Conservation (phyloP, 108 stramenopile species). For the Fistulifera solaris region DNA sequence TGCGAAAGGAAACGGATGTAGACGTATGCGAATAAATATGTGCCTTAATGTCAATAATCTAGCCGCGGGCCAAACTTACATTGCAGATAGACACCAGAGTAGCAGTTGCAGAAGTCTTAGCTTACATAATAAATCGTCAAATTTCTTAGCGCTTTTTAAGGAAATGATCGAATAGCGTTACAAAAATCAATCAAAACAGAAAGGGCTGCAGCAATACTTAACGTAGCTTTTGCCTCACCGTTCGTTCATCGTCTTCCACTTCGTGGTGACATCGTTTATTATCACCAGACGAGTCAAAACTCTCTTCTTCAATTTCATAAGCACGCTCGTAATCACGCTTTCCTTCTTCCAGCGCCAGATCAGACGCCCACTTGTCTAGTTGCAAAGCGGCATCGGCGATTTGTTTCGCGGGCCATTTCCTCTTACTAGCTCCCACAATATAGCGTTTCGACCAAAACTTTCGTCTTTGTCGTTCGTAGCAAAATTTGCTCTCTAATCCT, state of each 20-base stretch:
- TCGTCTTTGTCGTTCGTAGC: neutral
- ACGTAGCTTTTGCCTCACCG: neutral
- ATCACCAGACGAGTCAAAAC: neutral
- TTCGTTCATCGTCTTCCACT: neutral
- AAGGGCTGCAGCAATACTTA: neutral
- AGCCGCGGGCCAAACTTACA: too few relatives aligned
- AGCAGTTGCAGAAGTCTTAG: too few relatives aligned
- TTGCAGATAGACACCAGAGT: too few relatives aligned
- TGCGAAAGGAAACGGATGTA: too few relatives aligned
- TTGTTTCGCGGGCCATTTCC: neutral
- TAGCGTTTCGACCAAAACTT: neutral
- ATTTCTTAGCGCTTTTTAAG: slow-evolving; percentile 1
- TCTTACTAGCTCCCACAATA: neutral
- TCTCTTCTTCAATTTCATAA: neutral
- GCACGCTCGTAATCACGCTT: neutral
- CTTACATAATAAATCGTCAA: too few relatives aligned
- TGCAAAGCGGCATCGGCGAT: neutral
- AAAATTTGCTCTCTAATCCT: neutral
- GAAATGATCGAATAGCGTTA: neutral
- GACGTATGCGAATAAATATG: too few relatives aligned
- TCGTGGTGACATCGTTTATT: slow-evolving; percentile 6
- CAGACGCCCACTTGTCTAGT: neutral
- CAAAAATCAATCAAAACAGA: neutral
- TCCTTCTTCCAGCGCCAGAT: slow-evolving; percentile 1
- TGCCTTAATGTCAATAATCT: too few relatives aligned